phyloP scores from a whole-genome alignment of 805 yeast genomes.

The Metschnikowia hibisci region DNA sequence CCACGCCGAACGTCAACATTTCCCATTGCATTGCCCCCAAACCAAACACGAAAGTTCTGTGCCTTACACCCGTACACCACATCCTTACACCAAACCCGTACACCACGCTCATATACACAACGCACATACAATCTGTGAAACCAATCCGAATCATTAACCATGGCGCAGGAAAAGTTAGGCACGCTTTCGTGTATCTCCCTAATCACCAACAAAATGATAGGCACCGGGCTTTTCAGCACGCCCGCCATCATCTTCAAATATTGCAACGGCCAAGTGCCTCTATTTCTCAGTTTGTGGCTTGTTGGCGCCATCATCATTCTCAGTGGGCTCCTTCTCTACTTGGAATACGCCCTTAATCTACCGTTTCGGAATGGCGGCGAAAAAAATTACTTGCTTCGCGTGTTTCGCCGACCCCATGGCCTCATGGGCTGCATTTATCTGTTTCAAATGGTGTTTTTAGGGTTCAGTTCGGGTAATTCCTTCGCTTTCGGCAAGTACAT shows the following conservation, averaged over 20 bases:
- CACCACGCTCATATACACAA: constrained; percentile 10
- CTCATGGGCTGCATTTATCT: constrained; percentile 41
- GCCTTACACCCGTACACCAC: not conserved
- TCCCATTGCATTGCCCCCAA: not conserved
- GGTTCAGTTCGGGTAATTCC: constrained; percentile 60
- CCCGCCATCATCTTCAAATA: constrained; percentile 62
- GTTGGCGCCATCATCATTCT: constrained; percentile 37
- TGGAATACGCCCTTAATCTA: constrained; percentile 38
- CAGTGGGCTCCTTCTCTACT: constrained; percentile 38
- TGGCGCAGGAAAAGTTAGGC: constrained; percentile 18
- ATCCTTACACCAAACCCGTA: not conserved
- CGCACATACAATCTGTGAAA: constrained; percentile 11
- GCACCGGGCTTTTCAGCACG: constrained; percentile 70
- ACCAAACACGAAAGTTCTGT: too few relatives aligned
- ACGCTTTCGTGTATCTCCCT: constrained; percentile 38
- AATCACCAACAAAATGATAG: constrained; percentile 65
- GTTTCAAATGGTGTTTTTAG: constrained; percentile 52
- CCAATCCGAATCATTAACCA: constrained; percentile 8
- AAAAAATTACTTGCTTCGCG: constrained; percentile 36
- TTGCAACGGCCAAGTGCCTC: constrained; percentile 35
- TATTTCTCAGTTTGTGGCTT: constrained; percentile 31
- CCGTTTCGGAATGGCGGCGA: constrained; percentile 44
- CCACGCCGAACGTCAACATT: too few relatives aligned
- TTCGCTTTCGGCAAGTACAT: constrained; percentile 63
- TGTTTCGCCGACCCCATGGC: constrained; percentile 31